Evolutionary conservation across 2,329 filamentous ascomycete species (phyloP).

Genomic region (Alternaria novae-zelandiae): DNA sequence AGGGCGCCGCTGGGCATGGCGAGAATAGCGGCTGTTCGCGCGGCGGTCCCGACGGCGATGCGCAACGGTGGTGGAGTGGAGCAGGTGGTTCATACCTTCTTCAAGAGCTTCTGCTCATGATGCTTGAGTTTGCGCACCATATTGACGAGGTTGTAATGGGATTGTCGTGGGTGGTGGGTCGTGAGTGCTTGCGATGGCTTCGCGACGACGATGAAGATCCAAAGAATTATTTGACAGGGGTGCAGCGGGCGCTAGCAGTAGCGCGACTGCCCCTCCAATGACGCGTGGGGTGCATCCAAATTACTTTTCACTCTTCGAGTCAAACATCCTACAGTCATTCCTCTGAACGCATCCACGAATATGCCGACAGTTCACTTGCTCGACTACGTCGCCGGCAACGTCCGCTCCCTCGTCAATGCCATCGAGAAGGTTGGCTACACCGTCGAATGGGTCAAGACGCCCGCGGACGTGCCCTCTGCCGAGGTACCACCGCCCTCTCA

Average conservation of each 20-base stretch:
- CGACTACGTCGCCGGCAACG: constrained; percentile 95
- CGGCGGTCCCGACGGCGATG: background rate
- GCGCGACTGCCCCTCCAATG: constrained; percentile 17
- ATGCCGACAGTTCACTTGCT: constrained; percentile 82
- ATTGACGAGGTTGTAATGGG: background rate
- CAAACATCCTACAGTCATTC: background rate
- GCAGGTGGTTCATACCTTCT: constrained; percentile 56
- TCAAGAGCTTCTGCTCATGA: constrained; percentile 89
- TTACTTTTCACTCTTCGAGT: constrained; percentile 9
- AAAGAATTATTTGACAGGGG: constrained; percentile 20
- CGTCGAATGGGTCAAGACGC: constrained; percentile 88
- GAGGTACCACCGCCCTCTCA: constrained; percentile 64
- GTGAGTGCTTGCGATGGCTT: background rate
- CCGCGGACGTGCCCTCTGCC: constrained; percentile 82
- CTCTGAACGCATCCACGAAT: constrained; percentile 26
- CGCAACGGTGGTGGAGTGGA: background rate
- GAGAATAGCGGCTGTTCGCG: background rate
- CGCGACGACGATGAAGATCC: constrained; percentile 20
- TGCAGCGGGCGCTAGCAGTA: constrained; percentile 17
- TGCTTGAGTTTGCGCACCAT: constrained; percentile 98
- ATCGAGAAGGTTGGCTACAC: constrained; percentile 94
- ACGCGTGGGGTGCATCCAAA: constrained; percentile 16
- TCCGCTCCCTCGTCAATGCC: constrained; percentile 94
- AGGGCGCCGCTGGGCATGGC: background rate
- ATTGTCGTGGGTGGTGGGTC: background rate